A percentile compares a stretch with the other conserved stretches of the same genome.
Evolutionary conservation across 306 rosid species (phyloP).

Genomic region (Citrullus colocynthis): DNA sequence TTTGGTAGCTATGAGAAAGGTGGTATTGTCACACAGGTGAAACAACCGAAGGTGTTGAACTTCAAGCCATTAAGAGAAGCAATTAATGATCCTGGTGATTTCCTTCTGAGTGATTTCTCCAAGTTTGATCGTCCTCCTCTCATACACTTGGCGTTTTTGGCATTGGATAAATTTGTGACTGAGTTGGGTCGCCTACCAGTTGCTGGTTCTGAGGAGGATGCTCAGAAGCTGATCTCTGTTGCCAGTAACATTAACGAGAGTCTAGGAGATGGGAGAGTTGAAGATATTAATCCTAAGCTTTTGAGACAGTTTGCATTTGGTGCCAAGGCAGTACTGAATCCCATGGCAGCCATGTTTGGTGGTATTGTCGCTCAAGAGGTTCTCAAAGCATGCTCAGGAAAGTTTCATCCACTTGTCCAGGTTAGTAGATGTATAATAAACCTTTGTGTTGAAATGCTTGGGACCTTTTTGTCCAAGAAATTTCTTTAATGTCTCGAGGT

Average conservation of each 20-base stretch:
- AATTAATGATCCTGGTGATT: constrained; percentile 62
- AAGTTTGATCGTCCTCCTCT: constrained; percentile 73
- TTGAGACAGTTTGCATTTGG: constrained; percentile 73
- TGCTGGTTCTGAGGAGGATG: constrained; percentile 77
- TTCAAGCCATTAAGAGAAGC: constrained; percentile 66
- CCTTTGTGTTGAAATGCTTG: neutral
- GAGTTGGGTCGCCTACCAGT: constrained; percentile 59
- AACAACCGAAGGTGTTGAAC: constrained; percentile 63
- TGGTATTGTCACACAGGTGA: constrained; percentile 80
- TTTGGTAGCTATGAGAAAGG: constrained; percentile 63
- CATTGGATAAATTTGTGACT: constrained; percentile 51
- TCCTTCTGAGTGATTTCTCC: constrained; percentile 80
- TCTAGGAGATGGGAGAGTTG: constrained; percentile 45
- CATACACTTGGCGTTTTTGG: constrained; percentile 70
- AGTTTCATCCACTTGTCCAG: constrained; percentile 92
- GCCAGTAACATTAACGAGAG: constrained; percentile 42
- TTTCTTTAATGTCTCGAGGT: neutral
- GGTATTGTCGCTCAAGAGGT: constrained; percentile 98
- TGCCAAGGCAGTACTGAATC: constrained; percentile 81
- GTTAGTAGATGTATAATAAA: constrained; percentile 16
- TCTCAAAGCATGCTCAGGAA: constrained; percentile 95
- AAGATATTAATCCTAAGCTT: constrained; percentile 67
- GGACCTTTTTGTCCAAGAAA: neutral
- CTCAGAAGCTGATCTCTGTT: constrained; percentile 48
- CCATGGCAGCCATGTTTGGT: constrained; percentile 99